Percentiles rank a stretch among this genome's conserved stretches.
phyloP scores from a whole-genome alignment of 2,329 filamentous ascomycete species.

The Capronia americana region DNA sequence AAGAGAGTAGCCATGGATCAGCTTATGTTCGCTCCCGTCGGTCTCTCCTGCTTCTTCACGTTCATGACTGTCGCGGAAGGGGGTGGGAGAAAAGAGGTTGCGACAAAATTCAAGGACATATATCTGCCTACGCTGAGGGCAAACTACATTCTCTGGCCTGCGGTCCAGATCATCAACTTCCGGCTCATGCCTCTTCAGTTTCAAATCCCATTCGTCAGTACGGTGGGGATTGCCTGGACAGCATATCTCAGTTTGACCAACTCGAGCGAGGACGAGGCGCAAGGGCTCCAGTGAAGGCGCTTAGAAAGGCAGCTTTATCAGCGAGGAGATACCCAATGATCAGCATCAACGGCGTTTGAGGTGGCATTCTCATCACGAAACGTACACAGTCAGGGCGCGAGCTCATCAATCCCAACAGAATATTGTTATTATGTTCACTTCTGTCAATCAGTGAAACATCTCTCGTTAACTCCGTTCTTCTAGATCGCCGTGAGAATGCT shows the following conservation, averaged over 20 bases:
- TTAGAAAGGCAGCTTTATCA: slow-evolving; percentile 5
- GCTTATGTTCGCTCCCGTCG: slow-evolving; percentile 87
- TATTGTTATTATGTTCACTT: not conserved
- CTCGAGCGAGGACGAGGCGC: slow-evolving; percentile 71
- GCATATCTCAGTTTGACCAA: slow-evolving; percentile 94
- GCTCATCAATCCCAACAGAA: not conserved
- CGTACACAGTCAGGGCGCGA: slow-evolving; percentile 18
- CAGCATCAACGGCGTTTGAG: slow-evolving; percentile 18
- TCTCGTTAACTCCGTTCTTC: not conserved
- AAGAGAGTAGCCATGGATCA: slow-evolving; percentile 94
- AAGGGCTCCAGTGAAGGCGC: slow-evolving; percentile 19
- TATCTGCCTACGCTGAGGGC: slow-evolving; percentile 94
- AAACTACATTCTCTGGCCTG: slow-evolving; percentile 94
- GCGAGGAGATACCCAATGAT: slow-evolving; percentile 13
- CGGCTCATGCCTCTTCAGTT: slow-evolving; percentile 92
- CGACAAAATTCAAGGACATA: slow-evolving; percentile 87
- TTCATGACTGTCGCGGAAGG: slow-evolving; percentile 97
- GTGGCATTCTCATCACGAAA: not conserved
- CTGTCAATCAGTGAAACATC: not conserved
- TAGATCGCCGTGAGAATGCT: not conserved
- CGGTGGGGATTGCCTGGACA: slow-evolving; percentile 95
- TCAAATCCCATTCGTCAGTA: slow-evolving; percentile 96
- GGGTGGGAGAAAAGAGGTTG: slow-evolving; percentile 78
- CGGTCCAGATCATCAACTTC: slow-evolving; percentile 97
- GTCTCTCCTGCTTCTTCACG: slow-evolving; percentile 87